These are phyloP conservation scores for Coffea canephora DNA, from an alignment of 257 asterid genomes.

Conservation along the genomic window DNA sequence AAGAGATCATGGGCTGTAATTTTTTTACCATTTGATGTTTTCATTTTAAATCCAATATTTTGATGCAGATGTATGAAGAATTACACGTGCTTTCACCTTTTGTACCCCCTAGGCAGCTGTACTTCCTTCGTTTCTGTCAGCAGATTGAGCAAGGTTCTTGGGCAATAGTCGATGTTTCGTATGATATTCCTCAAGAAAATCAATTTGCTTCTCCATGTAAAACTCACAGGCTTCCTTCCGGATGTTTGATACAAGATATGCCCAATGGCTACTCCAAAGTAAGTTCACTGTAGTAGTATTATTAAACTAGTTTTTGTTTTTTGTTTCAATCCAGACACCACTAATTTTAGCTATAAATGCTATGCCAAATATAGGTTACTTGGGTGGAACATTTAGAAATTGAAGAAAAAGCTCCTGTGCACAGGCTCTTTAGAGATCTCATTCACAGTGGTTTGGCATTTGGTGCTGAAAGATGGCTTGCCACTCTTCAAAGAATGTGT, in stretches of 20 bases:
- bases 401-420: constrained; percentile 64
- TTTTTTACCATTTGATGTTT: neutral
- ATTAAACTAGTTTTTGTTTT: neutral
- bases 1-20: neutral
- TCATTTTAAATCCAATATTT: neutral
- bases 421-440: constrained; percentile 69
- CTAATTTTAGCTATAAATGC: neutral
- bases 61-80: constrained; percentile 80
- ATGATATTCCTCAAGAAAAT: constrained; percentile 60
- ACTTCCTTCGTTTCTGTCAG: constrained; percentile 73
- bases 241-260: constrained; percentile 92
- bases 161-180: constrained; percentile 87
- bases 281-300: neutral
- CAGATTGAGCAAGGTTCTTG: constrained; percentile 82
- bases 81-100: constrained; percentile 80
- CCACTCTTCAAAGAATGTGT: constrained; percentile 71
- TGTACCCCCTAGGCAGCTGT: constrained; percentile 68
- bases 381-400: constrained; percentile 96
- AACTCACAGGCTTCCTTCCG: constrained; percentile 79
- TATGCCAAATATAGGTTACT: constrained; percentile 48
- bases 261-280: constrained; percentile 99
- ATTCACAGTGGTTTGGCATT: constrained; percentile 72
- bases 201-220: constrained; percentile 52
- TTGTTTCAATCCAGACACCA: neutral
- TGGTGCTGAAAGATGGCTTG: constrained; percentile 96